These are phyloP conservation scores for Pleurotus tuoliensis DNA, from an alignment of 768 basidiomycete species.

Conservation along the genomic window DNA sequence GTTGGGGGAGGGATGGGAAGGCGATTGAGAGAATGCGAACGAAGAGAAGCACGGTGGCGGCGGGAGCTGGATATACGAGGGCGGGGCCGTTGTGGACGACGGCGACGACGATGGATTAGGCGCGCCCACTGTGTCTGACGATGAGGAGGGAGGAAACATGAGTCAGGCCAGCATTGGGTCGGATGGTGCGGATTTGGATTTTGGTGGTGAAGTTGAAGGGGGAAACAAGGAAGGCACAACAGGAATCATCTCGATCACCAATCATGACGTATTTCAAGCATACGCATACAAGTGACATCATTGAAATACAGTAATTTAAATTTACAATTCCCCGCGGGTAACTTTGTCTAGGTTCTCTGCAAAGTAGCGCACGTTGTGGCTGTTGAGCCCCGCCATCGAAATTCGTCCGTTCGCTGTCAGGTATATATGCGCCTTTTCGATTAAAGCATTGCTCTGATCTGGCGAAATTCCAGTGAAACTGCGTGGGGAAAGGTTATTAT, in stretches of 20 bases:
- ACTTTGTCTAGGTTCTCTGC: conserved; percentile 66
- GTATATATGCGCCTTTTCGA: conserved; percentile 77
- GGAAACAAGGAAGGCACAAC: not conserved
- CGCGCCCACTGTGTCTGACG: not conserved
- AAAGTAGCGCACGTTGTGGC: conserved; percentile 71
- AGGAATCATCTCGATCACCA: not conserved
- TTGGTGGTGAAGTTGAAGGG: not conserved
- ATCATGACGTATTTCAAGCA: conserved; percentile 8
- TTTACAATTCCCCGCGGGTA: conserved; percentile 39
- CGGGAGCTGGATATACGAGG: conserved; percentile 28
- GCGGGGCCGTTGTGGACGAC: conserved; percentile 11
- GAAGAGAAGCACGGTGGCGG: conserved; percentile 26
- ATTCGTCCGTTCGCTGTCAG: conserved; percentile 86
- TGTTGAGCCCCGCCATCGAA: conserved; percentile 92
- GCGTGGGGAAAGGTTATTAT: not conserved
- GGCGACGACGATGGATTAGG: not conserved
- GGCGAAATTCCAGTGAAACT: conserved; percentile 83
- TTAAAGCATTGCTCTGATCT: conserved; percentile 62
- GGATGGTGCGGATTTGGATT: not conserved
- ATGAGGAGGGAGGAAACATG: conserved; percentile 3
- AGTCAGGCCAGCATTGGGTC: not conserved
- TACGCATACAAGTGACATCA: conserved; percentile 6
- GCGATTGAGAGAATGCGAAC: conserved; percentile 28
- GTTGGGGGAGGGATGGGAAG: conserved; percentile 28
- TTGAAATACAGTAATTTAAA: not conserved